These are phyloP conservation scores for Cystofilobasidium bisporidii DNA, from an alignment of 768 basidiomycete species.

Conservation along the genomic window DNA sequence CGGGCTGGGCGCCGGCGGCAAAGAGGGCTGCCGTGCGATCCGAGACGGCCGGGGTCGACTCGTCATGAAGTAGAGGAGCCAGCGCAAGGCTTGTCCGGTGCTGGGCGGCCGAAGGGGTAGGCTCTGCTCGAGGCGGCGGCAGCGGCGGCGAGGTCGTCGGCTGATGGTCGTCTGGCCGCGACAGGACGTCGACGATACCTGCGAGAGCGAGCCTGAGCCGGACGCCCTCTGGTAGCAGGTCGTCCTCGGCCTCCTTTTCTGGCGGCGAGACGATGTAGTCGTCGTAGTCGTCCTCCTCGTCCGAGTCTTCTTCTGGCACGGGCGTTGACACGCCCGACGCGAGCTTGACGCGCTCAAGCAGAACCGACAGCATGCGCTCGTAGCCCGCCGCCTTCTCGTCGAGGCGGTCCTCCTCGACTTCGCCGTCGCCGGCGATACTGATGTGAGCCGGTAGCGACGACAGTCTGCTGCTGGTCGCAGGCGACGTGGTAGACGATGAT, in stretches of 20 bases:
- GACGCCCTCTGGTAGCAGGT: not conserved
- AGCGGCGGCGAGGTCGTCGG: too few species aligned
- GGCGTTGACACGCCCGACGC: constrained; percentile 1
- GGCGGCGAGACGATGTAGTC: not conserved
- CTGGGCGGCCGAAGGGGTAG: not conserved
- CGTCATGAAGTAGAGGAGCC: too few species aligned
- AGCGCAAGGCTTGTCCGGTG: too few species aligned
- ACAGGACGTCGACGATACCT: not conserved
- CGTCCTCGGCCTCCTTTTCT: not conserved
- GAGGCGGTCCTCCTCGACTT: not conserved
- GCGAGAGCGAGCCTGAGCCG: not conserved
- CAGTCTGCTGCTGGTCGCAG: too few species aligned
- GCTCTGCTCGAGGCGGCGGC: too few species aligned
- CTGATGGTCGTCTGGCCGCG: not conserved
- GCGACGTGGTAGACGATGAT: too few species aligned
- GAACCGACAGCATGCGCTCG: constrained; percentile 5
- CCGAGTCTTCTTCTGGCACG: not conserved
- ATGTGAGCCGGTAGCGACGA: too few species aligned
- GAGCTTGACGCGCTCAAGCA: not conserved
- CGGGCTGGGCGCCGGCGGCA: too few species aligned
- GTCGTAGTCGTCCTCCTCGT: not conserved
- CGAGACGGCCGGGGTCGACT: too few species aligned
- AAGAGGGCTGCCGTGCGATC: too few species aligned
- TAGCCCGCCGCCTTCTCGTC: not conserved
- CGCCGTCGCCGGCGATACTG: too few species aligned